Evolutionary conservation across 2,329 filamentous ascomycete genomes (phyloP).

Genomic region (Pestalotiopsis fici): DNA sequence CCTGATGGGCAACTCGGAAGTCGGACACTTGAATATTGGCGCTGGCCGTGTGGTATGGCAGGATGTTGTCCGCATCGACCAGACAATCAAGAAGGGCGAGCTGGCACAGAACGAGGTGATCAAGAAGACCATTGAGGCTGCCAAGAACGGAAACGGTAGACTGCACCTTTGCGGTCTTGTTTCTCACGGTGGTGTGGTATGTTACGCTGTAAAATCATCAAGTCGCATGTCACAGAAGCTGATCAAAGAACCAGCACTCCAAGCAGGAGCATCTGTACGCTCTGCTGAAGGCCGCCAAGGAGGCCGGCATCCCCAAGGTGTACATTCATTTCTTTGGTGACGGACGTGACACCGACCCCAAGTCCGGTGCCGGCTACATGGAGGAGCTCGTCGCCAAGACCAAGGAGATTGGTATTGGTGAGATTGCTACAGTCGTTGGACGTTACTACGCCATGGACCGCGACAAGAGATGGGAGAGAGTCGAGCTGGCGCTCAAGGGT

Average conservation of each 20-base stretch:
- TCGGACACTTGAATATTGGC: slow-evolving; percentile 98
- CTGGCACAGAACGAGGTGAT: slow-evolving; percentile 77
- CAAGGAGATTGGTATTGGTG: slow-evolving; percentile 81
- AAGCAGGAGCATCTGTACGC: slow-evolving; percentile 93
- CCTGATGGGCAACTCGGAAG: slow-evolving; percentile 98
- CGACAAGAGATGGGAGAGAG: slow-evolving; percentile 97
- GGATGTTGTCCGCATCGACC: slow-evolving; percentile 94
- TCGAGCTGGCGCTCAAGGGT: slow-evolving; percentile 88
- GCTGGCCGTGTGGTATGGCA: slow-evolving; percentile 98
- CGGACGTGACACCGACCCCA: slow-evolving; percentile 96
- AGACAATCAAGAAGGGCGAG: slow-evolving; percentile 83
- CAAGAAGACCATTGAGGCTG: slow-evolving; percentile 72
- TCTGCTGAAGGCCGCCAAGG: slow-evolving; percentile 87
- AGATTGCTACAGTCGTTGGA: slow-evolving; percentile 91
- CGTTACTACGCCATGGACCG: slow-evolving; percentile 99
- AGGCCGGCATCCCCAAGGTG: slow-evolving; percentile 82
- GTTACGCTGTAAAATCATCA: slow-evolving; percentile 41
- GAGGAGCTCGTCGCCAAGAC: slow-evolving; percentile 78
- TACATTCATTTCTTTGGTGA: slow-evolving; percentile 99
- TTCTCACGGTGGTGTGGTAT: slow-evolving; percentile 85
- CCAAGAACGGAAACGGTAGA: slow-evolving; percentile 86
- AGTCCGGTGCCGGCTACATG: slow-evolving; percentile 87
- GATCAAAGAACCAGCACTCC: slow-evolving; percentile 61
- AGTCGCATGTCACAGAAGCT: slow-evolving; percentile 9
- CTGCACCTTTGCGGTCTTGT: slow-evolving; percentile 91